phyloP scores from a whole-genome alignment of 192 early-diverging fungal species.

The Coemansia sp. region DNA sequence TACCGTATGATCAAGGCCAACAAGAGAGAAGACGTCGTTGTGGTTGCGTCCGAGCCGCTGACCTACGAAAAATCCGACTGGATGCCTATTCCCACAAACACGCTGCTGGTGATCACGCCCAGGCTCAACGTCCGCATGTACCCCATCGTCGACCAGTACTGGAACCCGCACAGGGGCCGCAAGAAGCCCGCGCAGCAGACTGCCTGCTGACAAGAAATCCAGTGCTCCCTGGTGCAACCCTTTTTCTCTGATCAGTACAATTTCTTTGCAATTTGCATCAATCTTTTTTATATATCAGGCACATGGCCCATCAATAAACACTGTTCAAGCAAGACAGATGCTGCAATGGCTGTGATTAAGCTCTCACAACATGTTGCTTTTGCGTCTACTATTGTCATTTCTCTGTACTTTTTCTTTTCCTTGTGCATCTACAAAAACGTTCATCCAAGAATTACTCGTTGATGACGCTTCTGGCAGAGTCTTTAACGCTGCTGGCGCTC shows the following conservation, averaged over 20 bases:
- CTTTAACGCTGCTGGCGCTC: neutral
- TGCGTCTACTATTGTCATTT: too few relatives aligned
- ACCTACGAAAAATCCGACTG: constrained; percentile 82
- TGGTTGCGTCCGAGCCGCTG: constrained; percentile 78
- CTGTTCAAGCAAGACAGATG: neutral
- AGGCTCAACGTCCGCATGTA: constrained; percentile 73
- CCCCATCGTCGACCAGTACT: constrained; percentile 73
- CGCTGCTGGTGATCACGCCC: constrained; percentile 72
- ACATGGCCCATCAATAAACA: too few relatives aligned
- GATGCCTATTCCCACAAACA: constrained; percentile 78
- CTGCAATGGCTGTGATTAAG: neutral
- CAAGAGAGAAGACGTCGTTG: constrained; percentile 79
- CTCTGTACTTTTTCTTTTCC: too few relatives aligned
- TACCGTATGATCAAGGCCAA: constrained; percentile 70
- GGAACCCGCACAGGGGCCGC: constrained; percentile 35
- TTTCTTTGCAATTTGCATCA: too few relatives aligned
- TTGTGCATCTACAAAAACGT: neutral
- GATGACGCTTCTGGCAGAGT: neutral
- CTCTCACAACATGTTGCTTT: too few relatives aligned
- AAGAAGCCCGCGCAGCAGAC: neutral
- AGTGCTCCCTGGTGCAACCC: too few relatives aligned
- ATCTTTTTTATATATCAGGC: too few relatives aligned
- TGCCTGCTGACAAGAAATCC: neutral
- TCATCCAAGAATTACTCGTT: neutral
- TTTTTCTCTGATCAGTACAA: too few relatives aligned